Evolutionary conservation across 2,329 filamentous ascomycete species (phyloP).

Genomic region (Delphinella strobiligena): DNA sequence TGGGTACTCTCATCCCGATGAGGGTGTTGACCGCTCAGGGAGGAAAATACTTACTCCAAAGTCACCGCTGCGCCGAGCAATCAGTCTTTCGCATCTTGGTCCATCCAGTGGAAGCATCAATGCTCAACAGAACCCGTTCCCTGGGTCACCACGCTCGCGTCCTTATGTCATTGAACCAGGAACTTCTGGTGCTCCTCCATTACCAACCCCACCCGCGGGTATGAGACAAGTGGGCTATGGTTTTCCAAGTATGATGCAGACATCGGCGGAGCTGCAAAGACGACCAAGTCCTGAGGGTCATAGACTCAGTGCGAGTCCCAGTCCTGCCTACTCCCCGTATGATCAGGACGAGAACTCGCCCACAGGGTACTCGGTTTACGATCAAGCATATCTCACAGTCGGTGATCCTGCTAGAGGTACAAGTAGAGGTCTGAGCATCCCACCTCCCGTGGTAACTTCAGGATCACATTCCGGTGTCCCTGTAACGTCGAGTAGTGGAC

Average conservation of each 20-base stretch:
- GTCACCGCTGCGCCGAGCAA: conserved; percentile 42
- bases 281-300: conserved; percentile 20
- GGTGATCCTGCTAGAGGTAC: conserved; percentile 2
- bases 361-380: conserved; percentile 7
- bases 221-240: conserved; percentile 22
- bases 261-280: conserved; percentile 26
- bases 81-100: conserved; percentile 36
- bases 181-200: conserved; percentile 30
- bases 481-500: conserved; percentile 31
- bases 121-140: conserved; percentile 37
- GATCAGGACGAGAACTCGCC: conserved; percentile 26
- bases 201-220: conserved; percentile 34
- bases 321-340: conserved; percentile 33
- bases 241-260: conserved; percentile 22
- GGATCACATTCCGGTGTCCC: conserved; percentile 23
- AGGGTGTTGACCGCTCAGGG: conserved; percentile 16
- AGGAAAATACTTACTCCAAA: conserved; percentile 46
- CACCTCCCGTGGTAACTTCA: neutral
- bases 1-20: neutral
- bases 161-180: conserved; percentile 32
- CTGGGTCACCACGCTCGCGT: conserved; percentile 28
- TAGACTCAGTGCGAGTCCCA: conserved; percentile 31
- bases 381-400: conserved; percentile 4
- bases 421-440: conserved; percentile 5
- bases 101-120: conserved; percentile 34